phyloP scores from a whole-genome alignment of 176 grass and related monocot genomes.

The Bonia amplexicaulis region DNA sequence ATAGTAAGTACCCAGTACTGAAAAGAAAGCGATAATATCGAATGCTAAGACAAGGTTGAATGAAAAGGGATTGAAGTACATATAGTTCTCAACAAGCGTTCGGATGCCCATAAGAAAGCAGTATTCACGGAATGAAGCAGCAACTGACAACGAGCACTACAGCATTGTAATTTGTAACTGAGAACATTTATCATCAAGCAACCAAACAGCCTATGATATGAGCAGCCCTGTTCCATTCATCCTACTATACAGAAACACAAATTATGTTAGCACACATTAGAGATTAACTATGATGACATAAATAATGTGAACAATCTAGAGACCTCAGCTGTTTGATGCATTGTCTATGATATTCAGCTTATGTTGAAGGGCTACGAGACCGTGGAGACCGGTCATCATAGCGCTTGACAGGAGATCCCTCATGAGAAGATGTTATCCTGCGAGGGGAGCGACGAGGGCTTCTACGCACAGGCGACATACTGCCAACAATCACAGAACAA shows the following conservation, averaged over 20 bases:
- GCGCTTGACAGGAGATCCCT: conserved; percentile 36
- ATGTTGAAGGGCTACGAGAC: conserved; percentile 43
- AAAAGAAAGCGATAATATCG: conserved; percentile 14
- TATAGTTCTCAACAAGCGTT: conserved; percentile 35
- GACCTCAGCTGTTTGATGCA: conserved; percentile 22
- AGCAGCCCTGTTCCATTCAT: background rate
- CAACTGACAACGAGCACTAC: conserved; percentile 2
- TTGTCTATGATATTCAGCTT: background rate
- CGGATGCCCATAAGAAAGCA: conserved; percentile 19
- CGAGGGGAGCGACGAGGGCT: conserved; percentile 55
- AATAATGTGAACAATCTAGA: background rate
- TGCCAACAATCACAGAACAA: conserved; percentile 14
- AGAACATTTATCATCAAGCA: background rate
- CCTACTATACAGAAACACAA: conserved; percentile 9
- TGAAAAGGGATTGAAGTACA: conserved; percentile 29
- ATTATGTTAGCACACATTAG: background rate
- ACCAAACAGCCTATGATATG: background rate
- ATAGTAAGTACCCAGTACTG: conserved; percentile 33
- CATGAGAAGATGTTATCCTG: conserved; percentile 31
- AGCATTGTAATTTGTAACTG: conserved; percentile 3
- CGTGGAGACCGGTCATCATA: conserved; percentile 16
- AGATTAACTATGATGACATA: background rate
- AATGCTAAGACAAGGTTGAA: conserved; percentile 28
- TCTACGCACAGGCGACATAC: conserved; percentile 49
- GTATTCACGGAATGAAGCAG: conserved; percentile 24